Evolutionary conservation across 345 rosid species (phyloP).

Genomic region (Gossypium bickii): DNA sequence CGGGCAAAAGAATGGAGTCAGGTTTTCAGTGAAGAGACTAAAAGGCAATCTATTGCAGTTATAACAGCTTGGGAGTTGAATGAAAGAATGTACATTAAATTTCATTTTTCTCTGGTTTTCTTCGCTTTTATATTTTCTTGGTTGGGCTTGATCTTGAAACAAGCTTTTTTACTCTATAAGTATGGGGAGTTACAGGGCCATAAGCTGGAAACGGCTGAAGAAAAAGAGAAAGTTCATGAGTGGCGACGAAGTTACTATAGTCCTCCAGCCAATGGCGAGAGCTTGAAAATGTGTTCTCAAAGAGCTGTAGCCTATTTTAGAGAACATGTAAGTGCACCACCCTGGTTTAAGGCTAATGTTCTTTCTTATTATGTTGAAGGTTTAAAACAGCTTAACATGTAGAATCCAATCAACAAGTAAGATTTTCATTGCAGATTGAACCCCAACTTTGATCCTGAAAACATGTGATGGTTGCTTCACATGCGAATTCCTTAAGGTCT

Average conservation of each 20-base stretch:
- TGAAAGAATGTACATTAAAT: slow-evolving; percentile 71
- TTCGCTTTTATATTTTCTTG: background rate
- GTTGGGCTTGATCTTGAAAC: background rate
- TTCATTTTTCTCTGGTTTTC: background rate
- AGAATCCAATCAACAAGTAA: background rate
- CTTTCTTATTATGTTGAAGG: background rate
- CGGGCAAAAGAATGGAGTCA: slow-evolving; percentile 66
- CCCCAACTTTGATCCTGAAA: slow-evolving; percentile 61
- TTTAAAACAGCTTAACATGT: background rate
- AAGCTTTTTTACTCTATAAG: background rate
- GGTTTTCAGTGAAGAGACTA: slow-evolving; percentile 80
- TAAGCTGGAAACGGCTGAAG: slow-evolving; percentile 88
- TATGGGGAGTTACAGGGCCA: slow-evolving; percentile 69
- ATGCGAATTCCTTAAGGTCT: slow-evolving; percentile 61
- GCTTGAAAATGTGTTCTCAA: background rate
- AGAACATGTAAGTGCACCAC: background rate
- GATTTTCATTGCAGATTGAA: slow-evolving; percentile 42
- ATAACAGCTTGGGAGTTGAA: slow-evolving; percentile 86
- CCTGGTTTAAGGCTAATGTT: background rate
- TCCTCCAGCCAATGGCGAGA: slow-evolving; percentile 54
- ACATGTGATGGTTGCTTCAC: slow-evolving; percentile 66
- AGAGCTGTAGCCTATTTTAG: background rate
- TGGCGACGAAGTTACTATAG: slow-evolving; percentile 92
- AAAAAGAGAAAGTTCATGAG: slow-evolving; percentile 82
- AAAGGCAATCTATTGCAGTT: slow-evolving; percentile 73